A percentile compares a stretch with the other conserved stretches of the same genome.
phyloP scores from a whole-genome alignment of 805 yeast species.

The Ogataea methanolica region DNA sequence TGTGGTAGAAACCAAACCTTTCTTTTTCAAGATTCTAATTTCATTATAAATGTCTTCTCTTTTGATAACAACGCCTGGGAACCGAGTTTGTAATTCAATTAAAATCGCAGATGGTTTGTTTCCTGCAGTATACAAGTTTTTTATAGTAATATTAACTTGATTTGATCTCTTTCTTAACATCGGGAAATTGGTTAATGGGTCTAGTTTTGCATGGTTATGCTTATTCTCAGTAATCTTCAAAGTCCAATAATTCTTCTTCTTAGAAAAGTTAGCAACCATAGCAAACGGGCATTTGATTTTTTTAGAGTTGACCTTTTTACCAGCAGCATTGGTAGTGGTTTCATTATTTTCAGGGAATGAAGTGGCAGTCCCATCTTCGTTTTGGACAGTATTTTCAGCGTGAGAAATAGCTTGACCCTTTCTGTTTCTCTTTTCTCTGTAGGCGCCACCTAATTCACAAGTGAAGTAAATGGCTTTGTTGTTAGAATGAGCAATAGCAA shows the following conservation, averaged over 20 bases:
- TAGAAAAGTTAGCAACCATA: constrained; percentile 53
- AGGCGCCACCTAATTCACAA: constrained; percentile 54
- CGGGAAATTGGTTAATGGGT: constrained; percentile 51
- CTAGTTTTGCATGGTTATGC: constrained; percentile 55
- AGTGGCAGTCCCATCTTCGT: not conserved
- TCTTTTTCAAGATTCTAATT: constrained; percentile 51
- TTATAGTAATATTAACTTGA: constrained; percentile 46
- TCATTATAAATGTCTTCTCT: constrained; percentile 57
- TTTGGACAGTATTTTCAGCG: constrained; percentile 3
- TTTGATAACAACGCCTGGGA: constrained; percentile 49
- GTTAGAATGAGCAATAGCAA: constrained; percentile 56
- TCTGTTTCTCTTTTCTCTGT: constrained; percentile 43
- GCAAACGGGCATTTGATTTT: constrained; percentile 54
- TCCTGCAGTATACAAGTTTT: constrained; percentile 49
- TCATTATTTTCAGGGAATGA: not conserved
- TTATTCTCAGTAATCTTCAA: constrained; percentile 50
- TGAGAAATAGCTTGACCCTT: constrained; percentile 11
- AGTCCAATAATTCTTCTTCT: constrained; percentile 47
- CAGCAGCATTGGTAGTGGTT: constrained; percentile 19
- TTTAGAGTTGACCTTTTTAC: constrained; percentile 36
- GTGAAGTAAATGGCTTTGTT: constrained; percentile 56
- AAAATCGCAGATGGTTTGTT: constrained; percentile 54
- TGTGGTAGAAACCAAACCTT: constrained; percentile 30
- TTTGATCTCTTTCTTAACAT: constrained; percentile 51
- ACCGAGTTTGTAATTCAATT: constrained; percentile 44